These are phyloP conservation scores for Cordyceps fumosorosea DNA, from an alignment of 2,329 filamentous ascomycete genomes.

Conservation along the genomic window DNA sequence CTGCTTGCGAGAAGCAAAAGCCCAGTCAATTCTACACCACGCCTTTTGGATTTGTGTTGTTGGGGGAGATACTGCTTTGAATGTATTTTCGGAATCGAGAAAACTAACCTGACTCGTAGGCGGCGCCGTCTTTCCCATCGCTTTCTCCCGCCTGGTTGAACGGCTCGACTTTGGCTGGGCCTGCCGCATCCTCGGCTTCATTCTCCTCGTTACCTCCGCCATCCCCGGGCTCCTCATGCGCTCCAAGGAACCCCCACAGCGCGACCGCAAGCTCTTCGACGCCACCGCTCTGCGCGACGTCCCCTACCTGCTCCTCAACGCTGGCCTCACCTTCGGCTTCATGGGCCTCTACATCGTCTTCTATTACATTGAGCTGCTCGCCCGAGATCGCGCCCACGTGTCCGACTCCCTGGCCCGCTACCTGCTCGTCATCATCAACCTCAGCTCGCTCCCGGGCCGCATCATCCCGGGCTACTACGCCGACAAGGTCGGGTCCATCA, in stretches of 20 bases:
- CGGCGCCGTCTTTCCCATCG: constrained; percentile 23
- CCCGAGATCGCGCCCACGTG: constrained; percentile 35
- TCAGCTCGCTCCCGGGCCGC: constrained; percentile 41
- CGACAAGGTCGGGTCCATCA: constrained; percentile 34
- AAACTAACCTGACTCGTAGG: neutral
- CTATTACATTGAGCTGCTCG: constrained; percentile 40
- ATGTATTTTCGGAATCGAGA: too few relatives aligned
- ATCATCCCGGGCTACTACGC: constrained; percentile 40
- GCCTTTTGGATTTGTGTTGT: too few relatives aligned
- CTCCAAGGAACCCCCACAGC: neutral
- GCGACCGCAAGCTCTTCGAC: constrained; percentile 26
- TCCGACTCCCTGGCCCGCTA: constrained; percentile 33
- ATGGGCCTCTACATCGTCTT: constrained; percentile 42
- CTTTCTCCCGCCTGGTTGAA: constrained; percentile 37
- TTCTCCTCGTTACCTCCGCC: constrained; percentile 32
- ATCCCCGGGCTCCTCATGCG: constrained; percentile 32
- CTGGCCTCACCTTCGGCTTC: constrained; percentile 34
- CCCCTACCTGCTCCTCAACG: constrained; percentile 31
- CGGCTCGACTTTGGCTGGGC: constrained; percentile 50
- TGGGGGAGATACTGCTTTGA: too few relatives aligned
- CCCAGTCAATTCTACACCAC: too few relatives aligned
- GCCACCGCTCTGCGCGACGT: constrained; percentile 27
- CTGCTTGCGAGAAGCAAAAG: too few relatives aligned
- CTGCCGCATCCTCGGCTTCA: constrained; percentile 36
- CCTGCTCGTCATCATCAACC: constrained; percentile 45